Evolutionary conservation across 169 alveolate genomes (phyloP), one percentile per base, ranked within the genome.

Genomic region (Hepatocystis sp.): DNA sequence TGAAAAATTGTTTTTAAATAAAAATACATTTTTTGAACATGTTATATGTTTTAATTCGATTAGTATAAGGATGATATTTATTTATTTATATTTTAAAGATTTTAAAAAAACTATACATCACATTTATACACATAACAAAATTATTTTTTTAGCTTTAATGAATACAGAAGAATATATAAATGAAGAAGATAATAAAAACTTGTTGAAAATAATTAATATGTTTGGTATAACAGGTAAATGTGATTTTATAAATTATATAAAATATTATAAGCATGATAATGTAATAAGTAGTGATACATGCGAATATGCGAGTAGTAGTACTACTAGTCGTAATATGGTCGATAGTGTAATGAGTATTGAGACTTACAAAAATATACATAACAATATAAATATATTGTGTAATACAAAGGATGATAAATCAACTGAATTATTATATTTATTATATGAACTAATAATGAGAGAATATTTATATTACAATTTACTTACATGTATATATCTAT

Each of bases 401-500:
- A n/a, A n/a, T n/a, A n/a, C n/a, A n/a, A n/a, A n/a, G n/a, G n/a
- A n/a, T n/a, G n/a, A n/a, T n/a, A n/a, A n/a, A n/a, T n/a, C n/a
- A 19, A 67, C 21, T 13, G 60, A 67, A 42, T 2, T 28, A 5
- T 5, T 36, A 5, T 42, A 67, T 60, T 25, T 52, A 11, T 39
- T 76, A 49, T 76, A 76, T 42, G 76, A 51, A 49, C 51, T 4
- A 28, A 76, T 64, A 49, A 42, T 58, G 28, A 76, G 58, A 21
- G 88, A 76, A 52, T 76, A 58, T 51, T 25, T 76, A 44, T 76
- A 76, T 32, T 76, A 76, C 55, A 76, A 76, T 64, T 52, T 76
- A 36, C 44, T 76, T 2, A 58, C 88, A 11, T 76, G 88, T 27
- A 30, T 76, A n/a, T 76, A 76, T 39, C 39, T 76, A 52, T 76